Conservation (phyloP, 768 basidiomycete species). For the Mrakia blollopis region DNA sequence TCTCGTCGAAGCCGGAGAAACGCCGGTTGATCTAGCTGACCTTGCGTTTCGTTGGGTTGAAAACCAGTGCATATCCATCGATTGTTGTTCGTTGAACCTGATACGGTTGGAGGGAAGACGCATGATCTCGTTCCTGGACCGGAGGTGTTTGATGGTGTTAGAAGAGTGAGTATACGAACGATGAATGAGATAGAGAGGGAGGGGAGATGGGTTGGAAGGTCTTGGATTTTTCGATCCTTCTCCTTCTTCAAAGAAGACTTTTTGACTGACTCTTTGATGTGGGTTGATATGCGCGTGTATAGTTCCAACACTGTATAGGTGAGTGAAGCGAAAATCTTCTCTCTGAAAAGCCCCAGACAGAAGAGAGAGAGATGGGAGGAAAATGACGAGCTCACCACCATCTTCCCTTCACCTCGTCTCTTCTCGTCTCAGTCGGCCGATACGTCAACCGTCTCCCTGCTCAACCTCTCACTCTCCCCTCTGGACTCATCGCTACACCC, state of each 20-base stretch:
- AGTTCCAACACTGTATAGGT: slow-evolving; percentile 31
- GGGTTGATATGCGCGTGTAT: background rate
- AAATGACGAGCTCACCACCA: background rate
- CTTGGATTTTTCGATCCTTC: background rate
- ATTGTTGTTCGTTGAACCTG: background rate
- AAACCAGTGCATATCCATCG: slow-evolving; percentile 20
- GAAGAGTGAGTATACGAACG: background rate
- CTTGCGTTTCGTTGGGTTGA: background rate
- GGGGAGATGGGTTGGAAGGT: background rate
- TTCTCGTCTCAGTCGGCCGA: slow-evolving; percentile 16
- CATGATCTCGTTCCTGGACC: slow-evolving; percentile 20
- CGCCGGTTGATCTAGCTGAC: no score
- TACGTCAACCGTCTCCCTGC: slow-evolving; percentile 26
- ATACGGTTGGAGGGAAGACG: background rate
- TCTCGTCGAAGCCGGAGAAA: background rate
- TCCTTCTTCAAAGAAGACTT: background rate
- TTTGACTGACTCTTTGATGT: background rate
- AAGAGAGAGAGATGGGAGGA: background rate
- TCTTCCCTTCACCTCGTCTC: background rate
- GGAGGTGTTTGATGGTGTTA: background rate
- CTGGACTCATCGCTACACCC: background rate
- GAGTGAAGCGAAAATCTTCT: background rate
- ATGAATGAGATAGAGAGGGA: background rate
- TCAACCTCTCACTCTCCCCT: background rate
- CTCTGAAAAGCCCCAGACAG: background rate